Evolutionary conservation across 139 green algal species (phyloP), one percentile per base, ranked within the genome.

Genomic region (Microglena sp.): DNA sequence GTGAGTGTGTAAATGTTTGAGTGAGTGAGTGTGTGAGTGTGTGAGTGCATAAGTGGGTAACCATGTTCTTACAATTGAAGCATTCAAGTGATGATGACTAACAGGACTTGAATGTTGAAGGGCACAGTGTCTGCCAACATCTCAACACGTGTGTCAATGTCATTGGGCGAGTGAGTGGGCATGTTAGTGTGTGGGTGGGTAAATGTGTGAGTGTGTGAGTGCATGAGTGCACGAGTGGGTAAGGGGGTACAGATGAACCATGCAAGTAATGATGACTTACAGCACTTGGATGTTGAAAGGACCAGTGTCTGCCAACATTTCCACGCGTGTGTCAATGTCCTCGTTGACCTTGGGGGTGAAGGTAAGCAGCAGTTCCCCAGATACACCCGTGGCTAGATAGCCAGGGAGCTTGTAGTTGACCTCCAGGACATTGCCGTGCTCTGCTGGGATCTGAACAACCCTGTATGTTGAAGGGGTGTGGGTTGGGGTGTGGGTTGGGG

Each of bases 331-430:
- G 33, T 74, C 57, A 44, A 86, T 82, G 74, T 86, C 80, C 59
- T 79, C 63, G 34, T 79, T 75, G 24, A 74, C 71, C 75, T 83
- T 84, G 26, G 83, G 80, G 4, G 72, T 82, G 69, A 89, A 87
- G 2, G 61, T 77, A 40, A 89, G 30, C 2, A 30, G 64, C 40
- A 89, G 43, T 24, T 78, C 63, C 30, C 67, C 73, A 0, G 59
- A 71, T n/a, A 83, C 70, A 18, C 83, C 83, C 4, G 83, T 75
- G 1, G 77, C 78, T 32, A 87, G 27, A 50, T 78, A 75, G 45
- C 83, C 83, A 30, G 83, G 79, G 22, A 79, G 74, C 15, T 74
- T 70, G 75, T 85, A 81, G 27, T 62, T 61, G 6, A 82, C 67
- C 32, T 82, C 73, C 5, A 87, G 45, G 24, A 79, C 71, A 45